Base-by-base conservation (phyloP, 2,329 filamentous ascomycete species). In the Aspergillus sp. region DNA sequence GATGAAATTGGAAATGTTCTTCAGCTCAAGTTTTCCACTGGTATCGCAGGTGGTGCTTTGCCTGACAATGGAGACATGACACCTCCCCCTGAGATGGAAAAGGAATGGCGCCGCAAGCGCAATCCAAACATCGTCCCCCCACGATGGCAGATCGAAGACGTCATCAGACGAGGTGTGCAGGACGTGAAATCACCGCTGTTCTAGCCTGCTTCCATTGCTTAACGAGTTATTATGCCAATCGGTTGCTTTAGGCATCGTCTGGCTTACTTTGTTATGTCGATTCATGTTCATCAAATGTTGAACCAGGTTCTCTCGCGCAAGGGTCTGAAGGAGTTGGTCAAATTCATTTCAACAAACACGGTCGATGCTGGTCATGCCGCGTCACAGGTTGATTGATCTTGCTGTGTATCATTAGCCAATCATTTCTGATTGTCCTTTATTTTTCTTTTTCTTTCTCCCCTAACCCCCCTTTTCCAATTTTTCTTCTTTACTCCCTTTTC, bases 11-110 rank as follows among this genome's bases (percentile, higher is more conserved):
- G 91, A 45, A 88, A 95, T 53, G 79, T 95, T 19, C 73, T 98
- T 44, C 90, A 97, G 69, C 78, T 98, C 63, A 97, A 96, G 73
- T 96, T 95, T 71, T 95, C 90, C n/a, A 94, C 88, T 10, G 93
- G 93, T 54, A 82, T 96, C 58, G 91, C 93, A 9, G 93, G 93
- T 52, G 93, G 93, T 45, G 81, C 87, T 32, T 80, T 88, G 39
- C 84, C 87, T 7, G 75, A 91, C 3, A 83, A 84, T 4, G 85
- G 87, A 31, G 86, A 82, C 11, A 75, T 88, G 33, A 78, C 79
- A 6, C 59, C 59, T 27, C 55, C 61, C 0, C 76, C 82, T 7
- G 82, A 91, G 61, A 82, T 85, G 64, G 87, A 94, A 67, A 73
- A 77, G 49, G 81, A 86, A 57, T 82, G 82, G 76, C 71, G 70